phyloP scores from a whole-genome alignment of 768 basidiomycete genomes.

The Stropharia rugosoannulata region DNA sequence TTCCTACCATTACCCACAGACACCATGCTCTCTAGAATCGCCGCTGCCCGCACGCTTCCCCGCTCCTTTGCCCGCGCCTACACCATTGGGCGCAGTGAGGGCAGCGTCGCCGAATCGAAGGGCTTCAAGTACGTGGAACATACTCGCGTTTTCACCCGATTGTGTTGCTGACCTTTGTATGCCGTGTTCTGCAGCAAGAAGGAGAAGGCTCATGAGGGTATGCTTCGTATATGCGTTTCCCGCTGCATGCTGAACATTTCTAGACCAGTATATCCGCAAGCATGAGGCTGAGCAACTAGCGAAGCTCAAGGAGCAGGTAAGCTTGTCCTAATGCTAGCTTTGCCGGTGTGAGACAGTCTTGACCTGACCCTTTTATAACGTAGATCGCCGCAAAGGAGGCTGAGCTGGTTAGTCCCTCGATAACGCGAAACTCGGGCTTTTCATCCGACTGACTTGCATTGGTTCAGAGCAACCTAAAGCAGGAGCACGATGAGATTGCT shows the following conservation, averaged over 20 bases:
- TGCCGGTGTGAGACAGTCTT: neutral
- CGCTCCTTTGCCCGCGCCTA: constrained; percentile 34
- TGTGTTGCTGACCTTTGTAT: constrained; percentile 12
- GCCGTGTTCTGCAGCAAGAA: constrained; percentile 50
- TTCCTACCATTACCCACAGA: constrained; percentile 4
- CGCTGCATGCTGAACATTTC: neutral
- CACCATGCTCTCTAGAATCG: constrained; percentile 42
- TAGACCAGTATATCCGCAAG: constrained; percentile 64
- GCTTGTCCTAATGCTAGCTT: constrained; percentile 11
- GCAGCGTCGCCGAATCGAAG: constrained; percentile 59
- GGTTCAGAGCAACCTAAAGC: constrained; percentile 25
- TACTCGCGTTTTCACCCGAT: constrained; percentile 19
- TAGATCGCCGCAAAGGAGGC: constrained; percentile 35
- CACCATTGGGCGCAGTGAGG: constrained; percentile 45
- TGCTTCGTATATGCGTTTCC: neutral
- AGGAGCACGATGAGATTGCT: constrained; percentile 13
- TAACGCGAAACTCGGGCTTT: neutral
- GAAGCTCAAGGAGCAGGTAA: constrained; percentile 59
- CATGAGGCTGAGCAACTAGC: constrained; percentile 58
- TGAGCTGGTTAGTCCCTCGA: constrained; percentile 28
- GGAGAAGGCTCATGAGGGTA: constrained; percentile 67
- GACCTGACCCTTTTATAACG: neutral
- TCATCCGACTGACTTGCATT: neutral
- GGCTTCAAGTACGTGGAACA: constrained; percentile 54
- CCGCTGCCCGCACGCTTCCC: constrained; percentile 43